phyloP scores from a whole-genome alignment of 495 filamentous ascomycete genomes.

The Podospora anserina region DNA sequence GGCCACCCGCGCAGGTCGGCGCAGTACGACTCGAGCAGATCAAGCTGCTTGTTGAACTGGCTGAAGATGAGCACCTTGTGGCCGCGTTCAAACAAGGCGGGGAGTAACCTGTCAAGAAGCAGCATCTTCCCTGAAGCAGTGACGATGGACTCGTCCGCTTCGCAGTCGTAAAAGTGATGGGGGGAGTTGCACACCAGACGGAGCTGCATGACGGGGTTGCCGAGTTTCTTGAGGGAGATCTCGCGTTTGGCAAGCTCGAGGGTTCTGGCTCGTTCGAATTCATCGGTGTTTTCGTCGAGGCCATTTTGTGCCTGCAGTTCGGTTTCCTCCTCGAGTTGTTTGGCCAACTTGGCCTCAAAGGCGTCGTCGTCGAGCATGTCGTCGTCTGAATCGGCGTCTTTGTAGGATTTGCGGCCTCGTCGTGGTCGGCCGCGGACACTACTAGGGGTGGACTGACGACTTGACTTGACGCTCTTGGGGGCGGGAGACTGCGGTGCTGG shows the following conservation, averaged over 20 bases:
- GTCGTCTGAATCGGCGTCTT: constrained; percentile 57
- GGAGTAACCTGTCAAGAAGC: constrained; percentile 80
- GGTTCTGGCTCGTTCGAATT: constrained; percentile 65
- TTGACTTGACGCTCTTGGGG: constrained; percentile 70
- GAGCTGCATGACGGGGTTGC: constrained; percentile 91
- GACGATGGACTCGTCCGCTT: constrained; percentile 73
- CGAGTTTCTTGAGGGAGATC: constrained; percentile 86
- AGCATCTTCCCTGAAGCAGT: constrained; percentile 93
- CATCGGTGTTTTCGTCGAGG: constrained; percentile 24
- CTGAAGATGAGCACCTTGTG: constrained; percentile 96
- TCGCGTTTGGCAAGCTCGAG: constrained; percentile 81
- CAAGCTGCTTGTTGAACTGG: constrained; percentile 91
- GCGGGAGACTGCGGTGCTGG: constrained; percentile 31
- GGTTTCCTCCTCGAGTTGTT: constrained; percentile 53
- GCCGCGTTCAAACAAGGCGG: constrained; percentile 65
- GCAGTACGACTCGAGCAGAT: constrained; percentile 86
- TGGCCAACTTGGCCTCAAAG: constrained; percentile 66
- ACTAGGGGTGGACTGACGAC: constrained; percentile 65
- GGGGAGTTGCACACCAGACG: constrained; percentile 89
- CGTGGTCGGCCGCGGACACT: constrained; percentile 44
- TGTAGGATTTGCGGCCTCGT: constrained; percentile 44
- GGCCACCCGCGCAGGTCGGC: constrained; percentile 67
- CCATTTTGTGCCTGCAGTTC: constrained; percentile 26
- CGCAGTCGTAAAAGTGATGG: constrained; percentile 90
- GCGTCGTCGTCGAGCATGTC: constrained; percentile 72